Conservation (phyloP, 2,329 filamentous ascomycete genomes). For the Thelonectria olida region DNA sequence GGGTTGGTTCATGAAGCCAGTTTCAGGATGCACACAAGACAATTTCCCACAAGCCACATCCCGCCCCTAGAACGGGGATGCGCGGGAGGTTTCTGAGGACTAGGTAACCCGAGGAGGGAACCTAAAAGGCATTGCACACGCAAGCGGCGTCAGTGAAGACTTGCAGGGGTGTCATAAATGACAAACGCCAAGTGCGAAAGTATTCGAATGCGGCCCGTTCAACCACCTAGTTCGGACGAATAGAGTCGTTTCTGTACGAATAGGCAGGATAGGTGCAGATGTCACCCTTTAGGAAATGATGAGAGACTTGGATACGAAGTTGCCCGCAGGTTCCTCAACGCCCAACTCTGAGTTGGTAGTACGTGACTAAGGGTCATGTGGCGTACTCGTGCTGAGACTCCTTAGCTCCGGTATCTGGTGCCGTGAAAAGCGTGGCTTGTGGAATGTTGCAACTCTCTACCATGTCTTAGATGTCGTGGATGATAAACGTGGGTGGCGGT, state of each 20-base stretch:
- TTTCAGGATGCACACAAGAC: constrained; percentile 17
- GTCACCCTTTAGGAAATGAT: constrained; percentile 12
- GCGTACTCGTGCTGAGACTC: constrained; percentile 1
- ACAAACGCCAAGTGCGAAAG: background rate
- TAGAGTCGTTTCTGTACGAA: background rate
- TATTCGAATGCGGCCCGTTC: background rate
- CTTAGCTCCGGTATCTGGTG: constrained; percentile 4
- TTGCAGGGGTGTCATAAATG: background rate
- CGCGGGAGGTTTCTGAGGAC: background rate
- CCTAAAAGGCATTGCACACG: background rate
- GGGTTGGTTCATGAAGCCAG: background rate
- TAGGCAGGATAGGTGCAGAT: background rate
- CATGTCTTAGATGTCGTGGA: constrained; percentile 11
- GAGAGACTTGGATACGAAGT: constrained; percentile 12
- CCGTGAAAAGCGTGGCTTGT: constrained; percentile 15
- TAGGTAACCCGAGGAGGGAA: background rate
- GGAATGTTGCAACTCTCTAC: constrained; percentile 1
- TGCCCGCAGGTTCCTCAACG: background rate
- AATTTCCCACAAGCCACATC: constrained; percentile 21
- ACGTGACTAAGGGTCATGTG: background rate
- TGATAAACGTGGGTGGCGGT: constrained; percentile 3
- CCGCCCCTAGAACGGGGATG: background rate
- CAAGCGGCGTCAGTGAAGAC: constrained; percentile 1
- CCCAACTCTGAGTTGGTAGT: background rate
- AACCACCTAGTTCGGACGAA: constrained; percentile 1